phyloP scores from a whole-genome alignment of 1,284 basidiomycete species.

The Sporisorium sorghi region DNA sequence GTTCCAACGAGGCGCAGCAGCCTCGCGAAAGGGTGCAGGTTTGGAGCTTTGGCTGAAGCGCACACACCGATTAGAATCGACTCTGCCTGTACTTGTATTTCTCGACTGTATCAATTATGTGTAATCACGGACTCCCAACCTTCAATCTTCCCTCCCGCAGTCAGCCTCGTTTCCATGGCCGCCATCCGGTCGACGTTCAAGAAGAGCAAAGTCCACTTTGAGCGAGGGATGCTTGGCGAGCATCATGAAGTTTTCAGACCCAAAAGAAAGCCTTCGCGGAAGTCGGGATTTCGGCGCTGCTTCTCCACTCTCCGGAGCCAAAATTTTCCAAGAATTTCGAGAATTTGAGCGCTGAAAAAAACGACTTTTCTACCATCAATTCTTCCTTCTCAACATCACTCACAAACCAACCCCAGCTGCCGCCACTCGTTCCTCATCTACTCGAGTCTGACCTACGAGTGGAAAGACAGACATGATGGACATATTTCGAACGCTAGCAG shows the following conservation, averaged over 20 bases:
- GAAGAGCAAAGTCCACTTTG: not conserved
- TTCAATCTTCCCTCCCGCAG: not conserved
- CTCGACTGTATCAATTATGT: not conserved
- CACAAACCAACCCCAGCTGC: not conserved
- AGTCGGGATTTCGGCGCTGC: slow-evolving; percentile 16
- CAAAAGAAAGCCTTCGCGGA: slow-evolving; percentile 16
- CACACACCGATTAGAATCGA: no score
- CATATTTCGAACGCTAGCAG: slow-evolving; percentile 65
- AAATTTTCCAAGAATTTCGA: slow-evolving; percentile 41
- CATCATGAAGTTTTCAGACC: no score
- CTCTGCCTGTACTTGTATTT: not conserved
- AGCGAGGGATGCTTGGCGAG: no score
- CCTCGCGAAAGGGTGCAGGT: slow-evolving; percentile 46
- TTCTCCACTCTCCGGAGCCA: slow-evolving; percentile 34
- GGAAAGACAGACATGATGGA: no score
- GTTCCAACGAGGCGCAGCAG: not conserved
- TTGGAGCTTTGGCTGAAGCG: slow-evolving; percentile 46
- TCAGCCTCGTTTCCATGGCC: not conserved
- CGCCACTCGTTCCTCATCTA: not conserved
- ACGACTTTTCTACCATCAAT: not conserved
- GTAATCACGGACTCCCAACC: no score
- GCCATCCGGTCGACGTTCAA: not conserved
- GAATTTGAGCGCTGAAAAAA: not conserved
- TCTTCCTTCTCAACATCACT: not conserved
- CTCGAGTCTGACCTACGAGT: not conserved